Evolutionary conservation across 257 asterid genomes (phyloP).

Genomic region (Gardenia jasminoides): DNA sequence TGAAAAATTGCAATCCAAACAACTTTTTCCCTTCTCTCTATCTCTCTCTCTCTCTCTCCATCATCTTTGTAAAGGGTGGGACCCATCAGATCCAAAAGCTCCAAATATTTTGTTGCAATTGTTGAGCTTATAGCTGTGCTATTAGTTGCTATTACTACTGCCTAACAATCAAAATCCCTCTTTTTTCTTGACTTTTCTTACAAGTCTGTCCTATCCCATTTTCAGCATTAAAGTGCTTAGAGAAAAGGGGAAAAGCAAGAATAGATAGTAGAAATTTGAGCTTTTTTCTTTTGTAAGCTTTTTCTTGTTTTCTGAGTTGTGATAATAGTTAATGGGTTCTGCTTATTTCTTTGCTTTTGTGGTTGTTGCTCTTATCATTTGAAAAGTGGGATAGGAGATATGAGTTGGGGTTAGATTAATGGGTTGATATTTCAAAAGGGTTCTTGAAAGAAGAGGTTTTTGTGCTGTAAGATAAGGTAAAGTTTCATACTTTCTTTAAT

Average conservation of each 20-base stretch:
- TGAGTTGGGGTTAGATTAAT: conserved; percentile 21
- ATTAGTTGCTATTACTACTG: conserved; percentile 33
- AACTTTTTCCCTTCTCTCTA: conserved; percentile 16
- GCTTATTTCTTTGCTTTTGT: conserved; percentile 23
- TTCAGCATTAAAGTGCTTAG: too few species aligned
- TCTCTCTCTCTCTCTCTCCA: conserved; percentile 40
- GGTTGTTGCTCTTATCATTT: conserved; percentile 7
- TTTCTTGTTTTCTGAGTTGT: conserved; percentile 16
- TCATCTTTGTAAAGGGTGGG: conserved; percentile 38
- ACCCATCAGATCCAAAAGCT: conserved; percentile 74
- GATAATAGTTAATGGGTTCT: conserved; percentile 26
- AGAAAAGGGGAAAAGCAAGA: neutral
- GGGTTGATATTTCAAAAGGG: conserved; percentile 17
- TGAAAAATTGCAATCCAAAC: too few species aligned
- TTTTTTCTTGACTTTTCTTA: conserved; percentile 46
- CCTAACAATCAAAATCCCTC: conserved; percentile 46
- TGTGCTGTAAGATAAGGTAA: conserved; percentile 24
- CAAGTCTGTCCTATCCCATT: conserved; percentile 14
- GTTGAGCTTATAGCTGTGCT: conserved; percentile 10
- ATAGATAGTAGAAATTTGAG: conserved; percentile 10
- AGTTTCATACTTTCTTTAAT: conserved; percentile 10
- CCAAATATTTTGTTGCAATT: conserved; percentile 37
- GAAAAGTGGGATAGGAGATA: too few species aligned
- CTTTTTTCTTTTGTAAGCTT: conserved; percentile 31
- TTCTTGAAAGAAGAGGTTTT: conserved; percentile 31